phyloP scores from a whole-genome alignment of 2,329 filamentous ascomycete species.

The Akanthomyces lecanii region DNA sequence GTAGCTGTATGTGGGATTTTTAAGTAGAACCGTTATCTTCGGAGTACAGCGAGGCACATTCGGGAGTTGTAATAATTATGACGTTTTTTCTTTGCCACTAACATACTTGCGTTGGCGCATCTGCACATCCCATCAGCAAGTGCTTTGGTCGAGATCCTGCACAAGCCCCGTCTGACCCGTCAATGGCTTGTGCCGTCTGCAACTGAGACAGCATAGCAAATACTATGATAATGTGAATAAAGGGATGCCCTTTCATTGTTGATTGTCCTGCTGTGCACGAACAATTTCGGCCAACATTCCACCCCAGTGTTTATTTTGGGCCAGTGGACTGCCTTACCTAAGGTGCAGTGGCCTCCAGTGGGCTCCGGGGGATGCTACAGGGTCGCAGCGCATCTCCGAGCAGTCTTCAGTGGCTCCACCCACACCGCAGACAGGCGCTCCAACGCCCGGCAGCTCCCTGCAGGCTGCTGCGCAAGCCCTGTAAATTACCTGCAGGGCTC shows the following conservation, averaged over 20 bases:
- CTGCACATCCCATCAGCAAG: too few species aligned
- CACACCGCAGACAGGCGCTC: too few species aligned
- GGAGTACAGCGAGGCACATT: too few species aligned
- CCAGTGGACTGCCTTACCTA: too few species aligned
- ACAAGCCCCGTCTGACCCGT: not conserved
- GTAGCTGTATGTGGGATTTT: not conserved
- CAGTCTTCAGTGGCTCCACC: too few species aligned
- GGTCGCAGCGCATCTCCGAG: not conserved
- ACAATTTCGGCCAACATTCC: slow-evolving; percentile 5
- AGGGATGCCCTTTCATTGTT: not conserved
- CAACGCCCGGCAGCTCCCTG: not conserved
- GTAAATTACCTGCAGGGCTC: not conserved
- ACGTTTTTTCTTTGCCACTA: too few species aligned
- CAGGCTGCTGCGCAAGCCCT: not conserved
- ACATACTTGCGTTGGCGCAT: too few species aligned
- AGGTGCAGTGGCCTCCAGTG: not conserved
- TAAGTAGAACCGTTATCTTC: too few species aligned
- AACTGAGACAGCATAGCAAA: not conserved
- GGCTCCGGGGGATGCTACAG: not conserved
- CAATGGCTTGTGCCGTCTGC: not conserved
- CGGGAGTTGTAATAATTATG: too few species aligned
- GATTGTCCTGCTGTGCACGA: not conserved
- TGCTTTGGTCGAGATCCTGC: too few species aligned
- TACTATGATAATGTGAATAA: not conserved
- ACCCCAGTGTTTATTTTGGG: not conserved